Percentiles rank a stretch among this genome's conserved stretches.
Conservation (phyloP, 495 filamentous ascomycete species). For the Aspergillus ostianus region DNA sequence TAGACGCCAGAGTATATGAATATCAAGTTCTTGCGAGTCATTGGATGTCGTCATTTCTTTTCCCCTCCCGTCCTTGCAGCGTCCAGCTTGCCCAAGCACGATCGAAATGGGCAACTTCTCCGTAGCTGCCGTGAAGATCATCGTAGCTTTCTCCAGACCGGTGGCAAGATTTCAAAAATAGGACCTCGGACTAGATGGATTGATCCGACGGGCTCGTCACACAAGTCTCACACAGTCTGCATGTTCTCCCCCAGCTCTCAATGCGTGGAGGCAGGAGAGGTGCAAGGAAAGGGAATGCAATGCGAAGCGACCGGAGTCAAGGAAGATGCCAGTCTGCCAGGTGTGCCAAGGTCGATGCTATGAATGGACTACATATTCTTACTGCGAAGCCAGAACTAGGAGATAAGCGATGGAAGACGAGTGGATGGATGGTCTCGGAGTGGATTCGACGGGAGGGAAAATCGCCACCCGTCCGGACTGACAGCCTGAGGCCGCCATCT, state of each 20-base stretch:
- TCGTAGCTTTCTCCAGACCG: slow-evolving; percentile 2
- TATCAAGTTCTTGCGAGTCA: slow-evolving; percentile 18
- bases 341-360: no score
- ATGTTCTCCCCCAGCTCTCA: no score
- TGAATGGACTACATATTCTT: neutral
- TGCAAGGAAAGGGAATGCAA: neutral
- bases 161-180: slow-evolving; percentile 17
- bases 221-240: slow-evolving; percentile 3
- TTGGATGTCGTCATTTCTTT: slow-evolving; percentile 17
- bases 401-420: neutral
- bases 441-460: neutral
- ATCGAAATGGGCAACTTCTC: neutral
- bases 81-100: neutral
- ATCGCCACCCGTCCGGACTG: neutral
- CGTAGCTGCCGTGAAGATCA: neutral
- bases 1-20: slow-evolving; percentile 24
- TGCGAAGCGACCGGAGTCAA: no score
- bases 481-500: slow-evolving; percentile 2
- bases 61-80: slow-evolving; percentile 7
- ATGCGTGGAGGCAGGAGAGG: no score
- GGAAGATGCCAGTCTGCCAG: no score
- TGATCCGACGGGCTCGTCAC: slow-evolving; percentile 17
- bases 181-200: slow-evolving; percentile 5
- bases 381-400: neutral
- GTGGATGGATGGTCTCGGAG: neutral